A percentile compares a stretch with the other conserved stretches of the same genome.
Conservation (phyloP, 2,329 filamentous ascomycete genomes). For the Aspergillus sp. region DNA sequence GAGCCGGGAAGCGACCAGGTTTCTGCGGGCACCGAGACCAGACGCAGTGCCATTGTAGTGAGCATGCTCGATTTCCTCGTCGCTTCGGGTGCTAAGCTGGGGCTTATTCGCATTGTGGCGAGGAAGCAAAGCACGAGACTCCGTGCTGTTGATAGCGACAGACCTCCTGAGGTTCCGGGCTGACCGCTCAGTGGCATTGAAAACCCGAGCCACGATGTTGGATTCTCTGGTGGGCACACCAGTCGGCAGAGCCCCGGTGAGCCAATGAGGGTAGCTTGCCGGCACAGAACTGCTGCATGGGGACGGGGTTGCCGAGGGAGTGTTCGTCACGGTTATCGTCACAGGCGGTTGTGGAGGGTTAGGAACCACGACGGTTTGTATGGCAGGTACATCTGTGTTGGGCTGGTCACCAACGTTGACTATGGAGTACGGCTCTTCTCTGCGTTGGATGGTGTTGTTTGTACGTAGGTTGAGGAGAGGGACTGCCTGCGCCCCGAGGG, state of each 20-base stretch:
- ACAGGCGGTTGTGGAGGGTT: slow-evolving; percentile 17
- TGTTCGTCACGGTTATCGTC: slow-evolving; percentile 22
- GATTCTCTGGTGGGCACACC: neutral
- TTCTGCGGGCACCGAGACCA: neutral
- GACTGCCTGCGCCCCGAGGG: slow-evolving; percentile 25
- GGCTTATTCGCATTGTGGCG: slow-evolving; percentile 1
- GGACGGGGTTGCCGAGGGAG: slow-evolving; percentile 18
- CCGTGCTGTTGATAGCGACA: slow-evolving; percentile 6
- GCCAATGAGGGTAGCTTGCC: slow-evolving; percentile 2
- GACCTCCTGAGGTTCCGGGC: slow-evolving; percentile 2
- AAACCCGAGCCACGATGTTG: neutral
- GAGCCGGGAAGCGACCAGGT: neutral
- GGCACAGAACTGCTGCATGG: slow-evolving; percentile 19
- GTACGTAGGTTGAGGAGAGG: slow-evolving; percentile 22
- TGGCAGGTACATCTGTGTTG: slow-evolving; percentile 14
- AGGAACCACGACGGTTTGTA: slow-evolving; percentile 16
- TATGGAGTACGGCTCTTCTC: slow-evolving; percentile 25
- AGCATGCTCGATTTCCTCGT: neutral
- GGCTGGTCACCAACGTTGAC: slow-evolving; percentile 31
- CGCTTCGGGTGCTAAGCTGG: slow-evolving; percentile 1
- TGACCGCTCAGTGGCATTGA: slow-evolving; percentile 4
- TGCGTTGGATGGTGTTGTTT: slow-evolving; percentile 23
- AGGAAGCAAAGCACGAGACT: neutral
- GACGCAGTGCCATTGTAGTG: neutral
- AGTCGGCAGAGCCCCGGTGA: neutral